Evolutionary conservation across 208 protist genomes (phyloP).

Genomic region (Porcisia deanei): DNA sequence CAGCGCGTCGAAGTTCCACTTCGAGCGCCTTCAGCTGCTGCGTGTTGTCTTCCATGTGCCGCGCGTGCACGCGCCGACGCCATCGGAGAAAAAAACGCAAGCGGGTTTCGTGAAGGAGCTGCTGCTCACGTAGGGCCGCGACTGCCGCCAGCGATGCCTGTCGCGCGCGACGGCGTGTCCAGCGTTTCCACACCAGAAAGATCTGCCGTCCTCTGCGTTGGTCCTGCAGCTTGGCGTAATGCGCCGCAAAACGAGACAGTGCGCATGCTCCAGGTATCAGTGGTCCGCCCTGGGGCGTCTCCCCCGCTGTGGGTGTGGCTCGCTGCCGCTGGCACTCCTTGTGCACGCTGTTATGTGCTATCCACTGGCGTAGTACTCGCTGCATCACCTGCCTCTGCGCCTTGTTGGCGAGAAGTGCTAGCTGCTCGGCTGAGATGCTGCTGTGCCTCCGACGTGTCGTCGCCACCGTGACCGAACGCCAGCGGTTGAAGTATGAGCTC

Average conservation of each 20-base stretch:
- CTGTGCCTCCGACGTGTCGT: background rate
- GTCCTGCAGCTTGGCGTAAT: constrained; percentile 22
- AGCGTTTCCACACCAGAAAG: constrained; percentile 51
- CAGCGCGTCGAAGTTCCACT: constrained; percentile 40
- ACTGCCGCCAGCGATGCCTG: constrained; percentile 41
- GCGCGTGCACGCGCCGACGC: constrained; percentile 42
- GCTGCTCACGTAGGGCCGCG: constrained; percentile 41
- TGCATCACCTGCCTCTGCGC: constrained; percentile 47
- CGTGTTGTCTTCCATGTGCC: constrained; percentile 23
- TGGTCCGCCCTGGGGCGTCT: background rate
- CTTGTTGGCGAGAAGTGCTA: constrained; percentile 39
- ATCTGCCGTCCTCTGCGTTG: constrained; percentile 13
- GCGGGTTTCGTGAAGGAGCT: constrained; percentile 34
- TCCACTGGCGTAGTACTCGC: constrained; percentile 38
- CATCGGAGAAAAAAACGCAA: constrained; percentile 50
- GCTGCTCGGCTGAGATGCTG: constrained; percentile 25
- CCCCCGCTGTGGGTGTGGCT: background rate
- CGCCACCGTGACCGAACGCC: constrained; percentile 22
- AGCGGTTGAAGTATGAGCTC: constrained; percentile 42
- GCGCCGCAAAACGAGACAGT: constrained; percentile 28
- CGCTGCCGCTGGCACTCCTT: background rate
- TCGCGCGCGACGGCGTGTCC: constrained; percentile 31
- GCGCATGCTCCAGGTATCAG: constrained; percentile 1
- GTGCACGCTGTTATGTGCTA: constrained; percentile 12
- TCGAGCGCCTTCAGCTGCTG: constrained; percentile 46